Conservation (phyloP, 495 filamentous ascomycete species). For the Parathielavia appendiculata region DNA sequence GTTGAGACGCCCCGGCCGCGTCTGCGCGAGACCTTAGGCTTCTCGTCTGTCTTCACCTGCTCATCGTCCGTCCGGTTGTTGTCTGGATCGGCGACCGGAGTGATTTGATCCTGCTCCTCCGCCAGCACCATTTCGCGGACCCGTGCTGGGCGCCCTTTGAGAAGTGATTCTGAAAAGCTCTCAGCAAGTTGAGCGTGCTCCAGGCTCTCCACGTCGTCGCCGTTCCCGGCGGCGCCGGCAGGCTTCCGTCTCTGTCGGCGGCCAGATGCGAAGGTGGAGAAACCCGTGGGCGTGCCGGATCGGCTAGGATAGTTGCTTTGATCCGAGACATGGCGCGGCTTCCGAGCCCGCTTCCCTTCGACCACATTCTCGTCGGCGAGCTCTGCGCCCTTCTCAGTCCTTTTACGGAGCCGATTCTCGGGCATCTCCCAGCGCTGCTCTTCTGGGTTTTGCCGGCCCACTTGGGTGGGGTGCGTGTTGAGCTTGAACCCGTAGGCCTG, state of each 20-base stretch:
- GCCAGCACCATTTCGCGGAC: conserved; percentile 1
- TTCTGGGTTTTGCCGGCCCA: conserved; percentile 43
- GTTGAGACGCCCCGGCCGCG: conserved; percentile 1
- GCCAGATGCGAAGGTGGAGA: conserved; percentile 11
- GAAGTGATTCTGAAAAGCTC: conserved; percentile 6
- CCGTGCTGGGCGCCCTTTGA: conserved; percentile 18
- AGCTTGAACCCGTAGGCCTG: conserved; percentile 45
- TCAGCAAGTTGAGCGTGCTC: conserved; percentile 10
- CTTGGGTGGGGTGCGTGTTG: conserved; percentile 33
- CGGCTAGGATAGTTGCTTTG: conserved; percentile 41
- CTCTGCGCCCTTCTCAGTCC: conserved; percentile 45
- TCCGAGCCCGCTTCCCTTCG: conserved; percentile 41
- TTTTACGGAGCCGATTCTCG: conserved; percentile 42
- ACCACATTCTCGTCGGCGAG: conserved; percentile 39
- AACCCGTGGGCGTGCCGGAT: conserved; percentile 33
- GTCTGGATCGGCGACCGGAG: background rate
- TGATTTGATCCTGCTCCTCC: conserved; percentile 7
- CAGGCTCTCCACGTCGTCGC: conserved; percentile 12
- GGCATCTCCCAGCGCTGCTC: conserved; percentile 43
- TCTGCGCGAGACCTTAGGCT: conserved; percentile 13
- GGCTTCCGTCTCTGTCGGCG: conserved; percentile 35
- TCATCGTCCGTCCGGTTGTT: conserved; percentile 21
- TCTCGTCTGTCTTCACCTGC: conserved; percentile 6
- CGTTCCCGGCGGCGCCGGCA: conserved; percentile 7
- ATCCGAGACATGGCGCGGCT: conserved; percentile 39